Evolutionary conservation across 176 grass and related monocot genomes (phyloP), one percentile per base, ranked within the genome.

Genomic region (Calamus simplicifolius): DNA sequence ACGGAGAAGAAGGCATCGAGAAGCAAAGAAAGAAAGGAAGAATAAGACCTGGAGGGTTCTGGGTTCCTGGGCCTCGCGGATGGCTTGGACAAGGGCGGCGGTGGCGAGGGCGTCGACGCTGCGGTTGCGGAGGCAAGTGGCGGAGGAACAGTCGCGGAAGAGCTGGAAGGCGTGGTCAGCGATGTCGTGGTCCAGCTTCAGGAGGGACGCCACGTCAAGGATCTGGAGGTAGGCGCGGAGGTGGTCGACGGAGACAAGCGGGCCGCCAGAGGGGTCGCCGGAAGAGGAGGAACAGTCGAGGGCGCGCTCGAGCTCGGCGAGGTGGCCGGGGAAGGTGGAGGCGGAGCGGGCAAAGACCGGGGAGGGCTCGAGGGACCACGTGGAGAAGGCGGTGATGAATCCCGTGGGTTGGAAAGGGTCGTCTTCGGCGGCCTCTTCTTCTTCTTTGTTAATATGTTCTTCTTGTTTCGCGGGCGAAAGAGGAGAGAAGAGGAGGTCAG

Each of bases 221-320:
- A 98, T 98, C 82, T 98, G 93, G 66, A 98, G 81, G 72, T 98
- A 98, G 18, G 93, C 93, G 51, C 93, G 81, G 50, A 98, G 87
- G 69, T 68, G 79, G 29, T 98, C 93, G 54, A 98, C 85, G 66
- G 84, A 88, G 18, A 98, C 93, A 71, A 83, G 83, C n/a, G 93
- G 84, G 23, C 81, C 87, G 8, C 51, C 51, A 1, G 81, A 68
- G 16, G 81, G 68, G 50, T 96, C 87, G 2, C 79, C 64, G 16
- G 85, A 77, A 6, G 81, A 85, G 3, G 78, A 84, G 38, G 82
- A 87, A 0, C 52, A 67, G 58, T 74, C 70, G 64, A 97, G 81
- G 27, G 85, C 73, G 59, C 87, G 87, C 87, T 98, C 87, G 58
- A 98, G 93, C 75, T 98, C 93, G 29, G 93, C 84, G 31, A 92